A percentile compares a stretch with the other conserved stretches of the same genome.
Evolutionary conservation across 257 asterid species (phyloP).

Genomic region (Solanum sejunctum): DNA sequence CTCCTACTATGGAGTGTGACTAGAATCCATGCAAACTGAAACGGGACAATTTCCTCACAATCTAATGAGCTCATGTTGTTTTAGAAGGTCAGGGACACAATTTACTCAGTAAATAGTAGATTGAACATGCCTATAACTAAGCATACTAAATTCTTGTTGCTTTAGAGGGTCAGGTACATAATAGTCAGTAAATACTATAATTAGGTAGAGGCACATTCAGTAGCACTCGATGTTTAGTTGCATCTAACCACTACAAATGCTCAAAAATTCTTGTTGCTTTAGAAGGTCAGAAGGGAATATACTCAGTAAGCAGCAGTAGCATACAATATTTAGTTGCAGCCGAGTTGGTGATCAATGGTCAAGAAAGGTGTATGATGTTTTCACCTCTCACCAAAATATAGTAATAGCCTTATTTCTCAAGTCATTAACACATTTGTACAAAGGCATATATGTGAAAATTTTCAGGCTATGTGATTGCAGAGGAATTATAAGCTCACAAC

Average conservation of each 20-base stretch:
- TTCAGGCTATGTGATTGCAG: neutral
- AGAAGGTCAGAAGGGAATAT: neutral
- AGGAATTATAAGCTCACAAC: neutral
- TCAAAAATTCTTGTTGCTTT: neutral
- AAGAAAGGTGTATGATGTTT: neutral
- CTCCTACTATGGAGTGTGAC: neutral
- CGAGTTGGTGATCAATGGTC: neutral
- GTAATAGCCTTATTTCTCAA: neutral
- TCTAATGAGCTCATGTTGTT: neutral
- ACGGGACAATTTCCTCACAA: neutral
- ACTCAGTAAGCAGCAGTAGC: neutral
- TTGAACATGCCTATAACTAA: neutral
- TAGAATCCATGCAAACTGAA: neutral
- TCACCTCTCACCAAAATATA: neutral
- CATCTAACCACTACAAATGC: neutral
- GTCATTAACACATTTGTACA: neutral
- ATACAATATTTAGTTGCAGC: neutral
- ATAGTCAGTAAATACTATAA: neutral
- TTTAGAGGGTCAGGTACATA: neutral
- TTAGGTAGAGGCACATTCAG: neutral
- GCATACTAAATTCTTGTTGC: neutral
- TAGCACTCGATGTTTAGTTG: neutral
- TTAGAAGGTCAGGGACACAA: neutral
- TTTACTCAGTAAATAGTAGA: neutral
- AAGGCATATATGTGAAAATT: neutral